phyloP scores from a whole-genome alignment of 2,329 filamentous ascomycete species.

The Phoma sp. region DNA sequence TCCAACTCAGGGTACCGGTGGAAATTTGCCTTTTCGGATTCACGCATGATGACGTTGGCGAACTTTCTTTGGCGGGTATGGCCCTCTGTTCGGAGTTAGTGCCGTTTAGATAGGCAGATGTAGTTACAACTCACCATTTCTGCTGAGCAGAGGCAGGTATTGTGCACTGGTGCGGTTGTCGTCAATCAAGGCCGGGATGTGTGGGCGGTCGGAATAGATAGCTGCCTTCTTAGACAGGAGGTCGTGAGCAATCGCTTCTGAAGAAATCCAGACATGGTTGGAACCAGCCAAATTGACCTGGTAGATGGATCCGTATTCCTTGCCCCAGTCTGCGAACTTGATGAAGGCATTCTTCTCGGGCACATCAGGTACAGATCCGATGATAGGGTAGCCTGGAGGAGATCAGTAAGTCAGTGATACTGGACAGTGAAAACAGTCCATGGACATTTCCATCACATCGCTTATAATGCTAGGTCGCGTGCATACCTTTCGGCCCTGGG shows the following conservation, averaged over 20 bases:
- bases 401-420: constrained; percentile 15
- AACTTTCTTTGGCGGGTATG: constrained; percentile 55
- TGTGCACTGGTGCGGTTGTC: constrained; percentile 55
- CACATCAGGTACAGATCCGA: constrained; percentile 52
- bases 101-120: neutral
- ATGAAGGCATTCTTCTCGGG: constrained; percentile 53
- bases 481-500: constrained; percentile 51
- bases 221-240: constrained; percentile 53
- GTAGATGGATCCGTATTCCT: constrained; percentile 55
- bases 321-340: constrained; percentile 55
- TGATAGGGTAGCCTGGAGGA: constrained; percentile 50
- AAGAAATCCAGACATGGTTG: constrained; percentile 56
- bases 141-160: constrained; percentile 54
- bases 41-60: constrained; percentile 54
- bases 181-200: constrained; percentile 52
- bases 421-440: neutral
- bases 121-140: constrained; percentile 46
- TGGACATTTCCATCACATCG: neutral
- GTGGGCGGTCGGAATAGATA: constrained; percentile 56
- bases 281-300: constrained; percentile 53
- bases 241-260: constrained; percentile 52
- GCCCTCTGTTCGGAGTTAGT: constrained; percentile 40
- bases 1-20: constrained; percentile 55
- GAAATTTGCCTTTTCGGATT: constrained; percentile 50
- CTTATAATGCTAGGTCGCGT: neutral